These are phyloP conservation scores for Rhizopus microsporus DNA, from an alignment of 371 early-diverging fungal genomes.

Conservation along the genomic window DNA sequence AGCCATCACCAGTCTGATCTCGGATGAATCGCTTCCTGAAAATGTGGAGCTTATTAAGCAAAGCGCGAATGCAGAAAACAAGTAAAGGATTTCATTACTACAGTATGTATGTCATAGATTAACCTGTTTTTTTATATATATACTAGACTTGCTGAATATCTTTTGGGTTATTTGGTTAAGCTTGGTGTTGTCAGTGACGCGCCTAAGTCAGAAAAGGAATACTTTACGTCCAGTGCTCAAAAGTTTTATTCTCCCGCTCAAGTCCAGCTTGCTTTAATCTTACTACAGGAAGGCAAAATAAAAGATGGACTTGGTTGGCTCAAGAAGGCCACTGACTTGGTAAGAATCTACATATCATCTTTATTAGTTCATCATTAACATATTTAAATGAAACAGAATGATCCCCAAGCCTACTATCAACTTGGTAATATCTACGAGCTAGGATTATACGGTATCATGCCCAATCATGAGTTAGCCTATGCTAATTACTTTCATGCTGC, in stretches of 20 bases:
- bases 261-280: constrained; percentile 35
- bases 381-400: constrained; percentile 22
- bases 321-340: constrained; percentile 35
- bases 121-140: not conserved
- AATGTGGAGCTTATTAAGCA: constrained; percentile 14
- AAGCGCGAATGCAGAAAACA: constrained; percentile 22
- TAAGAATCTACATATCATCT: constrained; percentile 21
- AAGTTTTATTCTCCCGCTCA: constrained; percentile 47
- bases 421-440: constrained; percentile 45
- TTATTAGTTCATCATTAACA: not conserved
- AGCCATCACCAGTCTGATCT: constrained; percentile 25
- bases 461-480: constrained; percentile 26
- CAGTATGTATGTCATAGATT: not conserved
- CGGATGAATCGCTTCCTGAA: constrained; percentile 56
- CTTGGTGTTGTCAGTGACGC: constrained; percentile 32
- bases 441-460: constrained; percentile 29
- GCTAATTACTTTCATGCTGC: constrained; percentile 39
- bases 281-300: constrained; percentile 26
- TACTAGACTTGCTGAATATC: constrained; percentile 25
- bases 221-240: constrained; percentile 37
- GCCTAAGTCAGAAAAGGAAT: constrained; percentile 28
- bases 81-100: constrained; percentile 9
- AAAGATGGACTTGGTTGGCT: constrained; percentile 43
- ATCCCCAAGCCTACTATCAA: constrained; percentile 39
- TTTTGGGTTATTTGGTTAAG: constrained; percentile 11